phyloP scores from a whole-genome alignment of 2,329 filamentous ascomycete genomes.

The Claviceps purpurea region DNA sequence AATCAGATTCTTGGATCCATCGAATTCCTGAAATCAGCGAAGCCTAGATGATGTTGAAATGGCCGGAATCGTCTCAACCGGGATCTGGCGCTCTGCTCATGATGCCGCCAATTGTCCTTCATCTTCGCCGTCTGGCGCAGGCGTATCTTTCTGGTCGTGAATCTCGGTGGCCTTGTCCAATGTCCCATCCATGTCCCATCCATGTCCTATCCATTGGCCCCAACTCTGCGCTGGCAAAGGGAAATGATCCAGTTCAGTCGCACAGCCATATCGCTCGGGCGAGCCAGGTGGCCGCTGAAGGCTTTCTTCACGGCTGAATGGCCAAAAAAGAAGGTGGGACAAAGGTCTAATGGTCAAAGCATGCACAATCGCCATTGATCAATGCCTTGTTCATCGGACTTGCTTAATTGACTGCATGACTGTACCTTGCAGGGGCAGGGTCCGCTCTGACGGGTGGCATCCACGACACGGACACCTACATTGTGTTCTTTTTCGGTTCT shows the following conservation, averaged over 20 bases:
- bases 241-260: not conserved
- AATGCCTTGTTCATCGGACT: not conserved
- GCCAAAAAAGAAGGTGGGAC: not conserved
- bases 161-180: not conserved
- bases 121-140: not conserved
- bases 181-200: not conserved
- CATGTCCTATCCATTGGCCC: conserved; percentile 1
- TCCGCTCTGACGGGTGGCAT: not conserved
- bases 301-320: not conserved
- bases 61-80: too few relatives aligned
- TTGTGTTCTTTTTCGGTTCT: not conserved
- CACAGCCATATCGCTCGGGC: conserved; percentile 1
- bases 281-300: not conserved
- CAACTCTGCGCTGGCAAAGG: conserved; percentile 3
- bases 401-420: not conserved
- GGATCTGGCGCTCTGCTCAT: too few relatives aligned
- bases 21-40: too few relatives aligned
- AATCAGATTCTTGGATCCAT: too few relatives aligned
- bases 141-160: not conserved
- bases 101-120: not conserved
- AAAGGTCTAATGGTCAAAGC: not conserved
- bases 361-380: not conserved
- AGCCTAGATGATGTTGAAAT: too few relatives aligned
- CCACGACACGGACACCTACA: not conserved
- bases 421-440: not conserved